These are phyloP conservation scores for Ustilago hordei DNA, from an alignment of 1,284 basidiomycete species.

Conservation along the genomic window DNA sequence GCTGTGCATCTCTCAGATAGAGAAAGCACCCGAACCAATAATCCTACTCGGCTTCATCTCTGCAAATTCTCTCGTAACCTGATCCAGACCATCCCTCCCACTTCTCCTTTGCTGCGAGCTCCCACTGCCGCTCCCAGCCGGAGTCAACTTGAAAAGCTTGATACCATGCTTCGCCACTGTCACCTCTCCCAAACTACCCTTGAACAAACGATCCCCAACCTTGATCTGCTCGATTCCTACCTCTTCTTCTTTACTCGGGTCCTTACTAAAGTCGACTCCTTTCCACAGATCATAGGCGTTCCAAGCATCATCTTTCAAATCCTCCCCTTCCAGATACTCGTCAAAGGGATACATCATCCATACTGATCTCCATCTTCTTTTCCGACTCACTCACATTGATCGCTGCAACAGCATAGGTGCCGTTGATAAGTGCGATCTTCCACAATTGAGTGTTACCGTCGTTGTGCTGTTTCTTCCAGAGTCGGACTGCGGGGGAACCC, in stretches of 20 bases:
- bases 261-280: slow-evolving; percentile 29
- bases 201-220: slow-evolving; percentile 14
- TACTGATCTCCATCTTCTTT: slow-evolving; percentile 27
- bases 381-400: slow-evolving; percentile 43
- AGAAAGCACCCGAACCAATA: slow-evolving; percentile 26
- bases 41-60: slow-evolving; percentile 34
- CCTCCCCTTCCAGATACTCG: slow-evolving; percentile 31
- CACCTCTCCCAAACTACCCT: slow-evolving; percentile 16
- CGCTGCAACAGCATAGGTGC: slow-evolving; percentile 41
- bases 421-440: slow-evolving; percentile 43
- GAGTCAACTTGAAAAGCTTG: slow-evolving; percentile 29
- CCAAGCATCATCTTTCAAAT: slow-evolving; percentile 18
- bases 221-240: slow-evolving; percentile 19
- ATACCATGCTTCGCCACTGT: slow-evolving; percentile 28
- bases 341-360: slow-evolving; percentile 37
- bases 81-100: slow-evolving; percentile 11
- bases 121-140: background rate
- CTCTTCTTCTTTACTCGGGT: slow-evolving; percentile 4
- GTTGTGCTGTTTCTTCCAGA: slow-evolving; percentile 32
- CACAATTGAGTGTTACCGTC: slow-evolving; percentile 47
- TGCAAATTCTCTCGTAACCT: slow-evolving; percentile 19
- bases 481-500: slow-evolving; percentile 52
- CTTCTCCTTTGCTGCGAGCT: slow-evolving; percentile 2
- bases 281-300: slow-evolving; percentile 39
- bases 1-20: background rate